Base-by-base conservation (phyloP, 164 flowering plant species). In the Vitis amurensis region DNA sequence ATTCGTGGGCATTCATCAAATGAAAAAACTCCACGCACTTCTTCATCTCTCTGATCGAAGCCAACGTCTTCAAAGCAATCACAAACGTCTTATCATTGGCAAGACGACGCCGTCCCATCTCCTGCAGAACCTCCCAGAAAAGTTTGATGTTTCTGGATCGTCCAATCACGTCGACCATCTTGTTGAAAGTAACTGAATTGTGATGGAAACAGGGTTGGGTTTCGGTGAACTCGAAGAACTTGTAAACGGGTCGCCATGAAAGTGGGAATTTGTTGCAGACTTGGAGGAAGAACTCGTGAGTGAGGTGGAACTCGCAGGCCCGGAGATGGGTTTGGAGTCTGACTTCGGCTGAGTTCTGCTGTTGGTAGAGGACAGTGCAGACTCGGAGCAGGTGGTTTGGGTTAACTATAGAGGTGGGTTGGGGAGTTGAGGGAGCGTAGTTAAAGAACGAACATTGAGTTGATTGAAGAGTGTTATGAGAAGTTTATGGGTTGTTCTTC, bases 251-350 rank as follows among this genome's bases (percentile, higher is more conserved):
- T 44, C 83, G 82, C 93, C 94, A 89, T 27, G 98, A 92, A 47
- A 29, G 74, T 2, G 89, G 94, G 82, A 94, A 94, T 11, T 77
- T 80, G 87, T 89, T 90, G 87, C 97, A 90, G 66, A 91, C 89
- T 68, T 87, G 97, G 67, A 94, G 91, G 84, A 94, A 94, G 77
- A 92, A 86, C 64, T 94, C 96, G 70, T 87, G 92, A 71, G 86
- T 81, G 68, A 89, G 86, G 44, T 73, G 8, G 72, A 84, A 82
- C 7, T 73, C 51, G 59, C 69, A 70, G 51, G 77, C 68, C 50
- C 63, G 65, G 74, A 88, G 91, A 64, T 62, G 59, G 60, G 79
- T 44, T 72, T 82, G 83, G 72, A 93, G 91, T 23, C 82, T 82
- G 19, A 76, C 8, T 14, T 81, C 81, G 1, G 90, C 55, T 9